Evolutionary conservation across 768 basidiomycete species (phyloP).

Genomic region (Calocybe cyanea): DNA sequence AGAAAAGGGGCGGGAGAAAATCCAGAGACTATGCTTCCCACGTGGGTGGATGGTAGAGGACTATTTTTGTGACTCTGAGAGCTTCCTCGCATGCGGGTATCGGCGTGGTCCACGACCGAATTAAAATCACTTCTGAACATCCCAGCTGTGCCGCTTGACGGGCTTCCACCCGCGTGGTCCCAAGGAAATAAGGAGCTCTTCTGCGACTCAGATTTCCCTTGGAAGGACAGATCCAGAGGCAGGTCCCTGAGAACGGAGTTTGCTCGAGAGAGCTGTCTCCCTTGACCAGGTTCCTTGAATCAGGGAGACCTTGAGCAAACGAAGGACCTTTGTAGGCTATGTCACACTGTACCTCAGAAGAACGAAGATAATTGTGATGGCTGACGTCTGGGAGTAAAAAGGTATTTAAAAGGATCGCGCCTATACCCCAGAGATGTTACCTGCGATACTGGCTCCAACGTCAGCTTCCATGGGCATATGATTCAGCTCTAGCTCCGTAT

Average conservation of each 20-base stretch:
- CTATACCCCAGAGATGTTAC: background rate
- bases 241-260: constrained; percentile 50
- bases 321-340: background rate
- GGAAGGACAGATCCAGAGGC: constrained; percentile 37
- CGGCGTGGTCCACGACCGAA: constrained; percentile 48
- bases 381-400: background rate
- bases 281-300: constrained; percentile 80
- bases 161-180: constrained; percentile 72
- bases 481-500: background rate
- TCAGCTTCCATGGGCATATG: constrained; percentile 2
- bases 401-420: too few species aligned
- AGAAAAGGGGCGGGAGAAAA: constrained; percentile 53
- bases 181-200: constrained; percentile 75
- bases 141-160: constrained; percentile 46
- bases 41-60: constrained; percentile 47
- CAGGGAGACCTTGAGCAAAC: background rate
- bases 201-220: constrained; percentile 50
- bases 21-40: constrained; percentile 37
- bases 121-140: constrained; percentile 37
- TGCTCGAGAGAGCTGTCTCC: constrained; percentile 63
- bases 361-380: constrained; percentile 20
- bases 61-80: constrained; percentile 56
- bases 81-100: constrained; percentile 50
- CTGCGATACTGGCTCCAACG: background rate
- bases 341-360: constrained; percentile 54